Evolutionary conservation across 768 basidiomycete species (phyloP), one percentile per base, ranked within the genome.

Genomic region (Cantharellus cinnabarinus): DNA sequence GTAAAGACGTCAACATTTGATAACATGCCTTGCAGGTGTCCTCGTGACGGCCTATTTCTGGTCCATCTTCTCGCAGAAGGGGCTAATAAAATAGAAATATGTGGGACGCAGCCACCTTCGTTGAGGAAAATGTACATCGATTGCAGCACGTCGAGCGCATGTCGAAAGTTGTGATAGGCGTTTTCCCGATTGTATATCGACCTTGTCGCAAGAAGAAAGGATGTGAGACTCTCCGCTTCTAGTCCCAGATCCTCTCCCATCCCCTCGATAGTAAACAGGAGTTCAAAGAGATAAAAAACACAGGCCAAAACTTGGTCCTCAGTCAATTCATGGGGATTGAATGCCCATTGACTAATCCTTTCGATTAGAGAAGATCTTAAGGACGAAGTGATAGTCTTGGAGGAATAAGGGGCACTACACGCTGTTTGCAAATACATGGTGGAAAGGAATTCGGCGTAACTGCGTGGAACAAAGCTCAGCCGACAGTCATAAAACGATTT

Each of bases 131-230:
- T 80, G 66, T 95, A 89, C 3, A 81, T 79, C 0, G 93, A 91
- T 67, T 99, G 95, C 29, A 98, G 77, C 14, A 98, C 95, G 69
- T 99, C 95, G 50, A 95, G 74, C 0, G 93, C 95, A 70, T 99
- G 95, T 62, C 89, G 82, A 68, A 94, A 98, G 67, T 98, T 99
- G 75, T 99, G 95, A 69, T 99, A 99, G 37, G 85, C 83, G 71
- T 97, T 97, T 60, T 83, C 81, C 57, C 79, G 76, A 62, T 91
- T 85, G 69, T 99, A 99, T 56, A 94, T 82, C 38, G 80, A 79
- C n/a, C 84, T 80, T n/a, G 98, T 77, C 63, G 94, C 88, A 64
- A 80, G 79, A 44, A 99, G 76, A 65, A 98, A 84, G 5, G 79
- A 71, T 20, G 79, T 77, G 63, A 97, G 76, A 70, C 83, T 80